These are phyloP conservation scores for Mercurialis annua DNA, from an alignment of 345 rosid species.

Conservation along the genomic window DNA sequence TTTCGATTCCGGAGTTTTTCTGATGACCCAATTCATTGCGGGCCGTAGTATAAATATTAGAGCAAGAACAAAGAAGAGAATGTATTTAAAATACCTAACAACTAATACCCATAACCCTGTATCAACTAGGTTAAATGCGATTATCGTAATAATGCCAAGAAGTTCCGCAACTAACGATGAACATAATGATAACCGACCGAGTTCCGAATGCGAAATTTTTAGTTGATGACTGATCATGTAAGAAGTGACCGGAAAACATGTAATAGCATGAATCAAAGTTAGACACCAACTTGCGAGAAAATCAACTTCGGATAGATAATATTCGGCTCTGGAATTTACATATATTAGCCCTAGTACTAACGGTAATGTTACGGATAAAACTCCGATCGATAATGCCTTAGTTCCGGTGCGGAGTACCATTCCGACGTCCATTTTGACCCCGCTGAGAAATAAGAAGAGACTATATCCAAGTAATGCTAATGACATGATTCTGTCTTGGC, in stretches of 20 bases:
- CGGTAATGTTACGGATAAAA: constrained; percentile 6
- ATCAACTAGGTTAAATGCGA: rapidly evolving
- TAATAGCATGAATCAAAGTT: constrained; percentile 22
- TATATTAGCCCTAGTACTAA: neutral
- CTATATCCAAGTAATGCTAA: constrained; percentile 19
- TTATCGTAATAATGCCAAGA: neutral
- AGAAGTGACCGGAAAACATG: constrained; percentile 24
- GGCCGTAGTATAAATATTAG: constrained; percentile 23
- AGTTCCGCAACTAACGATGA: neutral
- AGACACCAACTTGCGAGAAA: neutral
- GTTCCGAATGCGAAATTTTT: constrained; percentile 5
- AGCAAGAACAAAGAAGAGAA: neutral
- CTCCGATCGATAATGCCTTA: constrained; percentile 22
- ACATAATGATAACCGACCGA: neutral
- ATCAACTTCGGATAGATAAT: neutral
- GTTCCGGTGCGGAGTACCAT: constrained; percentile 22
- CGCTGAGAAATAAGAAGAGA: constrained; percentile 29
- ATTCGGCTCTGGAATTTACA: neutral
- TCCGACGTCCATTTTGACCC: constrained; percentile 32
- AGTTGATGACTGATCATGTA: neutral
- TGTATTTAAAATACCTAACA: neutral
- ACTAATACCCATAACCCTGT: neutral
- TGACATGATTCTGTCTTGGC: constrained; percentile 13
- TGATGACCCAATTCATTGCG: constrained; percentile 35
- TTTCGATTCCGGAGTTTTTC: constrained; percentile 32